Conservation (phyloP, 2,329 filamentous ascomycete species). For the Endothia cerciana region DNA sequence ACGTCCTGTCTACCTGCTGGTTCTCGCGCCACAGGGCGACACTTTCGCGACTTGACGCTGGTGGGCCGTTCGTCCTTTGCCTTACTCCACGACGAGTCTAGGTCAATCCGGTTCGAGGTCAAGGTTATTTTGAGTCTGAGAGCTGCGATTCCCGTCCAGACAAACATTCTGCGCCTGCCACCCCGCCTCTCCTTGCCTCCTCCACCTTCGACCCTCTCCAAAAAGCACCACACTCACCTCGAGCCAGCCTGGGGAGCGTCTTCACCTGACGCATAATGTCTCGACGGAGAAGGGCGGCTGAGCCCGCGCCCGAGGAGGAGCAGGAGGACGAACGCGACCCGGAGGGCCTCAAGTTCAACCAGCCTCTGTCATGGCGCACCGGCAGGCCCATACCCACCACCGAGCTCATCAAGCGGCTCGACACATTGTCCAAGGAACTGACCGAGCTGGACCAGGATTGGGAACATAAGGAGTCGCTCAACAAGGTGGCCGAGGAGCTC, state of each 20-base stretch:
- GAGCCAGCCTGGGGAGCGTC: neutral
- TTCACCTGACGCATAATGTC: slow-evolving; percentile 40
- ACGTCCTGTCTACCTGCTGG: neutral
- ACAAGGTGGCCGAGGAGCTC: slow-evolving; percentile 81
- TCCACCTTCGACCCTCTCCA: neutral
- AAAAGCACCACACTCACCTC: neutral
- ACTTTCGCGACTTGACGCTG: slow-evolving; percentile 19
- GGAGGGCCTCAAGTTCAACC: slow-evolving; percentile 73
- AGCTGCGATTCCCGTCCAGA: slow-evolving; percentile 10
- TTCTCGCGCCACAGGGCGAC: slow-evolving; percentile 16
- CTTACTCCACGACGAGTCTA: neutral
- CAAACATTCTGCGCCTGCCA: neutral
- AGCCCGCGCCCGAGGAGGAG: slow-evolving; percentile 36
- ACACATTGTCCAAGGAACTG: slow-evolving; percentile 81
- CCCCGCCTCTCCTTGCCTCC: neutral
- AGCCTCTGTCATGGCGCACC: slow-evolving; percentile 87
- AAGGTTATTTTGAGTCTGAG: slow-evolving; percentile 18
- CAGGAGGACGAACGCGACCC: slow-evolving; percentile 45
- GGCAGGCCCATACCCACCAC: slow-evolving; percentile 85
- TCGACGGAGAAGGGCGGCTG: slow-evolving; percentile 43
- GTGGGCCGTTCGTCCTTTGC: neutral
- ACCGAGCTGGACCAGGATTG: slow-evolving; percentile 85
- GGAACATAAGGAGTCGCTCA: slow-evolving; percentile 80
- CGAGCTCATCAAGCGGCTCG: slow-evolving; percentile 80
- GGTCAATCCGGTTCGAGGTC: neutral